Evolutionary conservation across 1,284 basidiomycete species (phyloP).

Genomic region (Taiwanofungus camphoratus): DNA sequence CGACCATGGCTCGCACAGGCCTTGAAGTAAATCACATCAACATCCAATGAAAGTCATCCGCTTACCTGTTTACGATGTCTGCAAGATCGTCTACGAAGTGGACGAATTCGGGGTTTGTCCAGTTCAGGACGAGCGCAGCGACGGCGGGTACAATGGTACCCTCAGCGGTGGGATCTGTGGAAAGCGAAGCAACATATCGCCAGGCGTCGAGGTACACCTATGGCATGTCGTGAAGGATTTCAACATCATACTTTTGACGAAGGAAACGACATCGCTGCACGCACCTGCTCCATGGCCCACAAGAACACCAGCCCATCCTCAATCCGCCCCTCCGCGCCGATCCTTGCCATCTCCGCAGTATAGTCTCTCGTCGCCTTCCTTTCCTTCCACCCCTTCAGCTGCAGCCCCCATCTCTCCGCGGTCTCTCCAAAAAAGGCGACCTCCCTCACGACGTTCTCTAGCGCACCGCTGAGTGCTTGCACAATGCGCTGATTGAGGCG

Average conservation of each 20-base stretch:
- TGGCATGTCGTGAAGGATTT: too few relatives aligned
- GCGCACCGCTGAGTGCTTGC: constrained; percentile 41
- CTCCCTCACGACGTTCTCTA: constrained; percentile 56
- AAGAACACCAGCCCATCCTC: constrained; percentile 65
- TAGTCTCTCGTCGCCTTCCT: constrained; percentile 61
- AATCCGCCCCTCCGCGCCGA: constrained; percentile 40
- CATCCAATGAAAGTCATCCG: too few relatives aligned
- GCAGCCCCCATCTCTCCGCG: constrained; percentile 39
- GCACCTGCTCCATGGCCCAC: constrained; percentile 74
- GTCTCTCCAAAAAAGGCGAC: constrained; percentile 56
- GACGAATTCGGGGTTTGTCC: constrained; percentile 60
- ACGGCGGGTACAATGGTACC: constrained; percentile 33
- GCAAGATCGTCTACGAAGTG: constrained; percentile 54
- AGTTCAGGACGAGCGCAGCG: constrained; percentile 52
- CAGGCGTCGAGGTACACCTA: constrained; percentile 61
- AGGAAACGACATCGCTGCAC: background rate
- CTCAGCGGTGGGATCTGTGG: constrained; percentile 8
- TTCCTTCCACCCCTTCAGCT: constrained; percentile 45
- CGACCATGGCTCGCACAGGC: too few relatives aligned
- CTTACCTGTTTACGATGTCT: constrained; percentile 43
- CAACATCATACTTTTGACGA: too few relatives aligned
- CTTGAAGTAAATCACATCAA: too few relatives aligned
- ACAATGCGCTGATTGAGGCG: constrained; percentile 40
- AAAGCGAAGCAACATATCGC: constrained; percentile 41
- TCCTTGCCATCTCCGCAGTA: constrained; percentile 61